Evolutionary conservation across 1,284 basidiomycete genomes (phyloP).

Genomic region (Moesziomyces antarcticus): DNA sequence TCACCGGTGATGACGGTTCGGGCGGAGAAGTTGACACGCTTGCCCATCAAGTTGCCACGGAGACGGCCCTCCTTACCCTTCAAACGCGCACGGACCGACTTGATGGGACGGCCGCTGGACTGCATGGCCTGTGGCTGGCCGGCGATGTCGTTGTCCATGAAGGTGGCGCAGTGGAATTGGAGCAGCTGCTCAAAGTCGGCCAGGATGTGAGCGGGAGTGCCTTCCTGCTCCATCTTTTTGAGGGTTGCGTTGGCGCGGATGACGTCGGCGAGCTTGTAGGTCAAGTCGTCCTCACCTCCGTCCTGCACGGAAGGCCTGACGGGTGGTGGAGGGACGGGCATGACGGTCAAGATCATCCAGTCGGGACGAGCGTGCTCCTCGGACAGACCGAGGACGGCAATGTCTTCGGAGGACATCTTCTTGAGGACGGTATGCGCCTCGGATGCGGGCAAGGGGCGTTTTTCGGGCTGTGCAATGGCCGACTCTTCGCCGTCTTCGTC

Average conservation of each 20-base stretch:
- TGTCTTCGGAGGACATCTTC: constrained; percentile 82
- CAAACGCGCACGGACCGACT: constrained; percentile 95
- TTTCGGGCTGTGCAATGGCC: constrained; percentile 84
- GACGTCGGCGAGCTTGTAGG: constrained; percentile 97
- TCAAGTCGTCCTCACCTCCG: constrained; percentile 97
- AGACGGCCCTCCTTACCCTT: constrained; percentile 99
- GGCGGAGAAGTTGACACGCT: constrained; percentile 99
- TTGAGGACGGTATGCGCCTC: constrained; percentile 79
- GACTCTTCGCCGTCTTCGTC: constrained; percentile 74
- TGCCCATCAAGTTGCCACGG: constrained; percentile 98
- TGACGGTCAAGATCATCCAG: constrained; percentile 99
- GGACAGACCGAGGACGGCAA: constrained; percentile 90
- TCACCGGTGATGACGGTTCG: constrained; percentile 99
- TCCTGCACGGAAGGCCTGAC: constrained; percentile 98
- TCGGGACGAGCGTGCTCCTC: constrained; percentile 96
- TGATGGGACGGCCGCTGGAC: constrained; percentile 96
- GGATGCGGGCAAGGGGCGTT: constrained; percentile 84
- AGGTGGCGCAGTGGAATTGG: constrained; percentile 95
- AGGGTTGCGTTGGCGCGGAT: constrained; percentile 95
- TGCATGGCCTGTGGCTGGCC: constrained; percentile 97
- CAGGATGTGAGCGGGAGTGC: constrained; percentile 94
- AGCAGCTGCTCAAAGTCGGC: constrained; percentile 95
- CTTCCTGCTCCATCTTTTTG: constrained; percentile 92
- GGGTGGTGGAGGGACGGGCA: constrained; percentile 97
- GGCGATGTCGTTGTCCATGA: constrained; percentile 99